A percentile compares a stretch with the other conserved stretches of the same genome.
These are phyloP conservation scores for Thalassiosira oceanica DNA, from an alignment of 352 stramenopile genomes.

Conservation along the genomic window DNA sequence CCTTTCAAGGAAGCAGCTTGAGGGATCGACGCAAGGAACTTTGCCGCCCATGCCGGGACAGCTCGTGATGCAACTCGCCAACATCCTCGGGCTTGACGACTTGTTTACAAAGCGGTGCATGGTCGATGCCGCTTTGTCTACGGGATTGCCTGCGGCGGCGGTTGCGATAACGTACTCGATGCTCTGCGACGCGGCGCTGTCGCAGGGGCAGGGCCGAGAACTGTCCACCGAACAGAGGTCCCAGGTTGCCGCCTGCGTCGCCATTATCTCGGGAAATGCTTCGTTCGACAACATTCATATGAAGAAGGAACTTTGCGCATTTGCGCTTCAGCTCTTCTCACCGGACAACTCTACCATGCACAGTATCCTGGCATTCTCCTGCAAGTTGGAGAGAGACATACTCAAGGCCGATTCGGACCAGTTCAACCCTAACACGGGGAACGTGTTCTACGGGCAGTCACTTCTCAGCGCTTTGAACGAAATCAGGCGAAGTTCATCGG, in stretches of 20 bases:
- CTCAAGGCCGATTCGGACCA: too few relatives aligned
- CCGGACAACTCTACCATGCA: slow-evolving; percentile 18
- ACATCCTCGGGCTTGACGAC: slow-evolving; percentile 56
- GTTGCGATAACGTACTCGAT: slow-evolving; percentile 65
- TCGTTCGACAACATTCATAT: slow-evolving; percentile 11
- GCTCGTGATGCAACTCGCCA: slow-evolving; percentile 64
- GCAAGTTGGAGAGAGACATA: slow-evolving; percentile 26
- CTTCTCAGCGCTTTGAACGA: too few relatives aligned
- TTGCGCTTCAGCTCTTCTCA: slow-evolving; percentile 24
- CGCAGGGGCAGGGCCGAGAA: slow-evolving; percentile 4
- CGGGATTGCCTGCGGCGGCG: slow-evolving; percentile 47
- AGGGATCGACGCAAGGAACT: slow-evolving; percentile 14
- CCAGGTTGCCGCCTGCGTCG: slow-evolving; percentile 29
- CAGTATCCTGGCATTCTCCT: slow-evolving; percentile 30
- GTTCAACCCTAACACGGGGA: too few relatives aligned
- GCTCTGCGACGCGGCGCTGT: slow-evolving; percentile 45
- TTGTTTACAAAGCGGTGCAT: slow-evolving; percentile 61
- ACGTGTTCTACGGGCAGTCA: too few relatives aligned
- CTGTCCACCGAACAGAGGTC: slow-evolving; percentile 10
- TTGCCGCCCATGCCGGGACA: slow-evolving; percentile 55
- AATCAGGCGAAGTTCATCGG: too few relatives aligned
- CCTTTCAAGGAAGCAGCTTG: slow-evolving; percentile 4
- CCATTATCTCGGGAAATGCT: slow-evolving; percentile 7
- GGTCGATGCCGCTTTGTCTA: slow-evolving; percentile 37
- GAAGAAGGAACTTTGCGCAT: slow-evolving; percentile 37